Conservation (phyloP, 2,329 filamentous ascomycete species). For the Fusarium verrucosum region DNA sequence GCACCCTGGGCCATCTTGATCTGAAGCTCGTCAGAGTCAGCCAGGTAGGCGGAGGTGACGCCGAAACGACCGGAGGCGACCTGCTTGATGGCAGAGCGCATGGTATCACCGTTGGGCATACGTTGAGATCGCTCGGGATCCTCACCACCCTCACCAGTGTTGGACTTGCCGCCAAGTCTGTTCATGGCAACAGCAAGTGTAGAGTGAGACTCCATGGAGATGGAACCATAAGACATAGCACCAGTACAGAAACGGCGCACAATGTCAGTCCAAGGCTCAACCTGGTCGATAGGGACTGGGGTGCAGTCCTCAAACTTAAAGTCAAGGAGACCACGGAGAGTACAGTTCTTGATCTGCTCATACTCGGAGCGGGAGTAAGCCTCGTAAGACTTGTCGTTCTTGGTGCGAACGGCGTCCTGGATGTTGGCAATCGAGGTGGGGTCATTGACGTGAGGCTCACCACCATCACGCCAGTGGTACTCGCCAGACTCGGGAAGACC, state of each 20-base stretch:
- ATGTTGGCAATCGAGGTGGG: slow-evolving; percentile 95
- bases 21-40: slow-evolving; percentile 94
- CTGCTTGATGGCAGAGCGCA: slow-evolving; percentile 98
- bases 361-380: slow-evolving; percentile 93
- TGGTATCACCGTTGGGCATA: slow-evolving; percentile 91
- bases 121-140: slow-evolving; percentile 89
- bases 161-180: slow-evolving; percentile 93
- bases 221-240: slow-evolving; percentile 98
- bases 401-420: slow-evolving; percentile 93
- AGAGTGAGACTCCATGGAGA: slow-evolving; percentile 98
- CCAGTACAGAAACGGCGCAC: slow-evolving; percentile 96
- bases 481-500: slow-evolving; percentile 92
- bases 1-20: slow-evolving; percentile 99
- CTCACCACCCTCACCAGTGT: slow-evolving; percentile 97
- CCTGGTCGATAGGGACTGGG: slow-evolving; percentile 92
- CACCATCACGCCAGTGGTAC: slow-evolving; percentile 98
- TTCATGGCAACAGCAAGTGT: slow-evolving; percentile 98
- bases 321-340: slow-evolving; percentile 90
- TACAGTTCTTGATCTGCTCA: slow-evolving; percentile 96
- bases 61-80: slow-evolving; percentile 95
- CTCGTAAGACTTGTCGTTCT: slow-evolving; percentile 99
- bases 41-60: slow-evolving; percentile 93
- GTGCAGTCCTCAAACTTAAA: slow-evolving; percentile 91
- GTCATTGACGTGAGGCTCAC: slow-evolving; percentile 94
- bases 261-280: slow-evolving; percentile 98